Evolutionary conservation across 2,329 filamentous ascomycete genomes (phyloP).

Genomic region (Fusarium sp.): DNA sequence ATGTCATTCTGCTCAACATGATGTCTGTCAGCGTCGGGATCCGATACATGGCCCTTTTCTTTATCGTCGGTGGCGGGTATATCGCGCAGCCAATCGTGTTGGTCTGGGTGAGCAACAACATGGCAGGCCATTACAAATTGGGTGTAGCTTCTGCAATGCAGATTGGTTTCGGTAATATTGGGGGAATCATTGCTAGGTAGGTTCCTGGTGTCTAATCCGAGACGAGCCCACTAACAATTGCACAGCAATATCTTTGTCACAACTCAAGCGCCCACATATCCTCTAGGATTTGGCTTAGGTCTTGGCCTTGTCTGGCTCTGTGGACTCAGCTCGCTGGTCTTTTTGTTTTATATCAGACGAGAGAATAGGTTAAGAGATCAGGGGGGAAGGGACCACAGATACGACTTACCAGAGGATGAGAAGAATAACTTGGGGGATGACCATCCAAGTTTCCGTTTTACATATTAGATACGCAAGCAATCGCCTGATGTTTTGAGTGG

Average conservation of each 20-base stretch:
- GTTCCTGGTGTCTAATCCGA: neutral
- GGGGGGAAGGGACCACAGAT: neutral
- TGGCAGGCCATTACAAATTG: neutral
- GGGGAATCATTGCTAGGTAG: neutral
- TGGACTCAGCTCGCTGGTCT: neutral
- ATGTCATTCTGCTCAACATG: neutral
- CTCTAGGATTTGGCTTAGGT: neutral
- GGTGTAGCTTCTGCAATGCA: neutral
- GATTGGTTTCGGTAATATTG: neutral
- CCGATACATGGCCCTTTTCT: neutral
- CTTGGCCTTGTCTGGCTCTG: neutral
- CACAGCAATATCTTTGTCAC: neutral
- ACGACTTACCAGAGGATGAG: neutral
- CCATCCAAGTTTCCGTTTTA: neutral
- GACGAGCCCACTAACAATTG: neutral
- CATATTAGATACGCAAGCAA: neutral
- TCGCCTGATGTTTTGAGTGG: too few relatives aligned
- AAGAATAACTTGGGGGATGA: neutral
- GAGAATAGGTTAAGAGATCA: neutral
- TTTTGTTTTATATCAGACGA: neutral
- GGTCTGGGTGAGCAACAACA: neutral
- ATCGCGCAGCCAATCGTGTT: neutral
- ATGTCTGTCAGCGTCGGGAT: neutral
- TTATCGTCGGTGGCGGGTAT: neutral
- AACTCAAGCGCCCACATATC: neutral